Percentiles rank a stretch among this genome's conserved stretches.
Evolutionary conservation across 495 filamentous ascomycete genomes (phyloP).

Genomic region (Entonaema liquescens): DNA sequence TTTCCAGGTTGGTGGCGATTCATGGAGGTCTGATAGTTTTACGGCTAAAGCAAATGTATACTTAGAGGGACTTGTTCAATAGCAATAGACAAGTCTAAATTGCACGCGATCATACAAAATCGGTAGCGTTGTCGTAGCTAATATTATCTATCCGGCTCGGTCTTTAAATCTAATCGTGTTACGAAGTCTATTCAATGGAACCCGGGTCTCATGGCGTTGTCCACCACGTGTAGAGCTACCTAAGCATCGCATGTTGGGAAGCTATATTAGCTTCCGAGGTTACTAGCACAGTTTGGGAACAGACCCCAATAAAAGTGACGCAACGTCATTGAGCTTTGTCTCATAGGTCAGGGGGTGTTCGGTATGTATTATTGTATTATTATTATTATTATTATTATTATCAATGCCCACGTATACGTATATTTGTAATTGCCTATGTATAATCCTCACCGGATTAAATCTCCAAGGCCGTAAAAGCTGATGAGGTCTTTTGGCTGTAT

Average conservation of each 20-base stretch:
- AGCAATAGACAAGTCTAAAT: background rate
- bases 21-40: background rate
- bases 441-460: background rate
- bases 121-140: too few relatives aligned
- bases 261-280: slow-evolving; percentile 33
- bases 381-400: background rate
- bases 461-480: background rate
- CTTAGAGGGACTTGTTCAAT: background rate
- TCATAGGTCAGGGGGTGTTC: slow-evolving; percentile 8
- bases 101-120: too few relatives aligned
- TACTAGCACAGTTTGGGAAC: slow-evolving; percentile 29
- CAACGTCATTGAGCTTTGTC: slow-evolving; percentile 26
- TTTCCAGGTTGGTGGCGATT: background rate
- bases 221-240: background rate
- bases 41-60: background rate
- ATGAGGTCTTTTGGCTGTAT: background rate
- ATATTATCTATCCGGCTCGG: background rate
- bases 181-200: background rate
- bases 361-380: background rate
- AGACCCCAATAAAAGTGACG: slow-evolving; percentile 19
- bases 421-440: too few relatives aligned
- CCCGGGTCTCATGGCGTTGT: too few relatives aligned
- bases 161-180: background rate
- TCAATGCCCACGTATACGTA: background rate
- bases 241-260: background rate